Evolutionary conservation across 345 rosid species (phyloP), one percentile per base, ranked within the genome.

Genomic region (Gossypioides kirkii): DNA sequence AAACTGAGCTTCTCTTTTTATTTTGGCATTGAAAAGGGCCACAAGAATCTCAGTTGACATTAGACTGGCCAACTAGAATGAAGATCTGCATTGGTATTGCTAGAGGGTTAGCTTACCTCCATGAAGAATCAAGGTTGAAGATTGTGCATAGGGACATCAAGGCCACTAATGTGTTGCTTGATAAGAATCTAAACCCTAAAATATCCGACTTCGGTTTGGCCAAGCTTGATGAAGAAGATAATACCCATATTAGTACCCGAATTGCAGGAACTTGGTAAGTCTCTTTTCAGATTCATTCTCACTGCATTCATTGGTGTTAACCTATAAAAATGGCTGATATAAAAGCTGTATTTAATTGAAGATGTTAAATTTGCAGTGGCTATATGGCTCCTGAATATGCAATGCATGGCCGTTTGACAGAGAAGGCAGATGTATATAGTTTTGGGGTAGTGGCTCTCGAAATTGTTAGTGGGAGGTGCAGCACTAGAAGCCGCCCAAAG

Each of bases 351-450:
- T 32, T 32, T 32, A 32, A 32, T 11, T 46, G 50, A 25, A 23
- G 12, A 3, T 6, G 10, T 14, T 28, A 14, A 26, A 13, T 18
- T n/a, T 77, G 76, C 77, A 82, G 85, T 55, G 85, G 83, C 49
- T 82, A 88, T 42, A 88, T 88, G 85, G 87, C 92, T 65, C 92
- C 88, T 26, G 88, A 88, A 70, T 88, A 88, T 41, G 92, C 90
- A 61, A 36, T 85, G 11, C 81, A 85, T 85, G 90, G 92, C 72
- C 73, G 83, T 74, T 76, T 88, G 36, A 78, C 78, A 6, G 78
- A 82, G 62, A 88, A 88, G 77, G 88, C 90, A 56, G 89, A 88
- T 81, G 89, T 88, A 7, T 88, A 88, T 38, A 85, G 90, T 71
- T 88, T 80, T 26, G 89, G 90, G 3, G 70, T 86, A 16, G 82